A percentile compares a stretch with the other conserved stretches of the same genome.
Conservation (phyloP, 164 flowering plant species). For the Echeveria elegans region DNA sequence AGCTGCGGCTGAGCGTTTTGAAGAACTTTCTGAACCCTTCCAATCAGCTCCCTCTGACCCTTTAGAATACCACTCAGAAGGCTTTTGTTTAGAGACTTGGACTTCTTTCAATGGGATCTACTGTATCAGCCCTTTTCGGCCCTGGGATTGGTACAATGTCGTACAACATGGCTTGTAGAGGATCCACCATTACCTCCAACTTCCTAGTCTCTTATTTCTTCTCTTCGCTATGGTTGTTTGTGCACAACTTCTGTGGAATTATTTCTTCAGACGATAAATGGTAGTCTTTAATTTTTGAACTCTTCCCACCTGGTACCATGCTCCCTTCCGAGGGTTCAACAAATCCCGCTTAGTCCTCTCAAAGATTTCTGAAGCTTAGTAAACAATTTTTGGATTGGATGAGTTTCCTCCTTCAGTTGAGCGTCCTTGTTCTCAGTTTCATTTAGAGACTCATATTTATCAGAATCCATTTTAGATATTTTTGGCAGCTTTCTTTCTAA, state of each 20-base stretch:
- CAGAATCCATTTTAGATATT: slow-evolving; percentile 4
- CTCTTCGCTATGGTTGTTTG: slow-evolving; percentile 1
- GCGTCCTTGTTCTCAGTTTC: neutral
- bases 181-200: slow-evolving; percentile 44
- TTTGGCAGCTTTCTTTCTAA: slow-evolving; percentile 10
- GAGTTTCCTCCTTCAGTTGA: too few species aligned
- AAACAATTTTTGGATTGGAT: neutral
- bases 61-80: neutral
- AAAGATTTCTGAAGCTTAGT: neutral
- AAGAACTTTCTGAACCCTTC: neutral
- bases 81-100: neutral
- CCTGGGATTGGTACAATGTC: slow-evolving; percentile 76
- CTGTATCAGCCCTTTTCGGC: slow-evolving; percentile 19
- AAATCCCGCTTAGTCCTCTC: neutral
- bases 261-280: slow-evolving; percentile 6
- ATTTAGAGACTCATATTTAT: neutral
- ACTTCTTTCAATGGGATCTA: neutral
- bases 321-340: neutral
- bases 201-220: slow-evolving; percentile 17
- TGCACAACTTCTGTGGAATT: slow-evolving; percentile 11
- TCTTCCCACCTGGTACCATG: neutral
- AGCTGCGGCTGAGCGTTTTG: neutral
- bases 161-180: slow-evolving; percentile 68
- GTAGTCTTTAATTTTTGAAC: neutral
- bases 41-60: neutral